Conservation (phyloP, 1,139 yeast genomes). For the Schwanniomyces etchellsii region DNA sequence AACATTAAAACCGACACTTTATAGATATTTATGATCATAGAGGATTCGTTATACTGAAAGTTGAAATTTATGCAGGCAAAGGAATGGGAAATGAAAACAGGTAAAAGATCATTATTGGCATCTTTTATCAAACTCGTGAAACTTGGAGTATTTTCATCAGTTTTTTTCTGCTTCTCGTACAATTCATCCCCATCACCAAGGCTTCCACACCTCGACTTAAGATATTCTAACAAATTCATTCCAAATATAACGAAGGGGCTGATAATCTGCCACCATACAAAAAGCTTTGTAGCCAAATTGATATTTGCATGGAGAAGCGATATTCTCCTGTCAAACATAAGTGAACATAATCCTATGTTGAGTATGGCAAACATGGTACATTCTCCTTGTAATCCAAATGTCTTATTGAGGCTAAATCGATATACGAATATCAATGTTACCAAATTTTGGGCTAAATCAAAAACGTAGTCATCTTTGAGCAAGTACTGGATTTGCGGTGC, state of each 20-base stretch:
- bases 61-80: constrained; percentile 14
- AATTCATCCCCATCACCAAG: background rate
- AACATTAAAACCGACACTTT: constrained; percentile 13
- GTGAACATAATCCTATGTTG: constrained; percentile 10
- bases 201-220: constrained; percentile 1
- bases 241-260: constrained; percentile 12
- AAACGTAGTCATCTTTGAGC: constrained; percentile 8
- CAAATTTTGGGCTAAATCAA: constrained; percentile 13
- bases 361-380: constrained; percentile 10
- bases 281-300: constrained; percentile 5
- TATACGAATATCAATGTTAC: constrained; percentile 16
- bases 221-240: constrained; percentile 10
- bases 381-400: constrained; percentile 9
- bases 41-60: constrained; percentile 10
- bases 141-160: no score
- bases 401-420: constrained; percentile 10
- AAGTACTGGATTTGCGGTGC: constrained; percentile 5
- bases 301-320: constrained; percentile 7
- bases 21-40: constrained; percentile 8
- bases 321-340: constrained; percentile 7
- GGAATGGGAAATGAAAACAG: constrained; percentile 22
- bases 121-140: constrained; percentile 11
- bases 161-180: background rate
- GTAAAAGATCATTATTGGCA: constrained; percentile 20
- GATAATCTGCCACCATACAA: constrained; percentile 8